phyloP scores from a whole-genome alignment of 352 stramenopile species.

The Phytophthora agathidicida region DNA sequence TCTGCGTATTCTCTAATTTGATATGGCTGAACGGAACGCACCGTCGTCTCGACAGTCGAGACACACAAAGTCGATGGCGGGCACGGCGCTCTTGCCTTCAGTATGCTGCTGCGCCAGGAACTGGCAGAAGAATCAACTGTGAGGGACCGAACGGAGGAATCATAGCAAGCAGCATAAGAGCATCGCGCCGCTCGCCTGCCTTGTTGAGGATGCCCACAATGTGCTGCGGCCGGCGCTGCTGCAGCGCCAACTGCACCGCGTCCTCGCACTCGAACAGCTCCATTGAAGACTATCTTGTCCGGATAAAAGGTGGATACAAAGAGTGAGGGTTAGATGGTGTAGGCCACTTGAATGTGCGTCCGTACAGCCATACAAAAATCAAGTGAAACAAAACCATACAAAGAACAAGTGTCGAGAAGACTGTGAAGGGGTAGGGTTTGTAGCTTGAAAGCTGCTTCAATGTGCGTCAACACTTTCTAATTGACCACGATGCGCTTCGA shows the following conservation, averaged over 20 bases:
- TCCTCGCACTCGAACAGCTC: conserved; percentile 82
- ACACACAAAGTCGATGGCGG: conserved; percentile 74
- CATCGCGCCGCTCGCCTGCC: conserved; percentile 29
- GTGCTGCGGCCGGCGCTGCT: conserved; percentile 65
- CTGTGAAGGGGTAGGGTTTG: no score
- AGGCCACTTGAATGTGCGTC: no score
- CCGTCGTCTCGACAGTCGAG: conserved; percentile 78
- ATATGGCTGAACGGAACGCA: conserved; percentile 8
- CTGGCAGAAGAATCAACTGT: conserved; percentile 28
- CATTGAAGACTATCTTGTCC: conserved; percentile 44
- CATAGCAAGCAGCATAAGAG: no score
- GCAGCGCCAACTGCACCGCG: conserved; percentile 76
- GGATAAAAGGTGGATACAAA: neutral
- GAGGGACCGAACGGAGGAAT: no score
- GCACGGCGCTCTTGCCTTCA: conserved; percentile 28
- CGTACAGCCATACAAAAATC: no score
- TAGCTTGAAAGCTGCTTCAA: no score
- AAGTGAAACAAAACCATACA: no score
- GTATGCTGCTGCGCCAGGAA: conserved; percentile 50
- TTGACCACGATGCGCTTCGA: conserved; percentile 53
- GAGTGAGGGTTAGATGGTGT: no score
- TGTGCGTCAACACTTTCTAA: conserved; percentile 10
- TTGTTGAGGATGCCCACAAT: conserved; percentile 84
- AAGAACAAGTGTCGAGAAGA: no score
- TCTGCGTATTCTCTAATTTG: neutral